A percentile compares a stretch with the other conserved stretches of the same genome.
phyloP scores from a whole-genome alignment of 805 yeast species.

The Candida broadrunensis region DNA sequence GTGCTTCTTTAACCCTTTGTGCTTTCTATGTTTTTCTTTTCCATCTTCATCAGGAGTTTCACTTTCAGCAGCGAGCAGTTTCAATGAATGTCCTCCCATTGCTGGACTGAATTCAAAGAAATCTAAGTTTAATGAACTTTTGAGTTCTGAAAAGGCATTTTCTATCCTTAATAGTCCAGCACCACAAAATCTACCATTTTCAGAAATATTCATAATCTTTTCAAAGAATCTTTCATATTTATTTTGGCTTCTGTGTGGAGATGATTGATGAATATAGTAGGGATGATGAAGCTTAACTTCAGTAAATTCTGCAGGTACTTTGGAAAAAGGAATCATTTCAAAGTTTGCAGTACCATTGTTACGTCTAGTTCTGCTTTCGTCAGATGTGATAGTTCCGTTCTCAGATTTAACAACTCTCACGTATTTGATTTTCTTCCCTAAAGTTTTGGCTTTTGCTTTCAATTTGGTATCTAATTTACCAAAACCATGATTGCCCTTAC shows the following conservation, averaged over 20 bases:
- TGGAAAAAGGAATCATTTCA: too few relatives aligned
- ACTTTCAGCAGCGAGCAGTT: too few relatives aligned
- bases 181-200: neutral
- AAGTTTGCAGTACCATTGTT: too few relatives aligned
- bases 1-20: too few relatives aligned
- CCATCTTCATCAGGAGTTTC: too few relatives aligned
- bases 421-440: constrained; percentile 10
- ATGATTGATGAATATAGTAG: too few relatives aligned
- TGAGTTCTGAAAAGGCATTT: neutral
- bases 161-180: neutral
- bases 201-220: neutral
- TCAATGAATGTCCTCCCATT: too few relatives aligned
- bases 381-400: constrained; percentile 25
- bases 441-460: constrained; percentile 6
- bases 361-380: constrained; percentile 7
- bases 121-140: neutral
- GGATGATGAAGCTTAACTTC: too few relatives aligned
- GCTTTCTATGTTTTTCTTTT: too few relatives aligned
- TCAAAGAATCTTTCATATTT: neutral
- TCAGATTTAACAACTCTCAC: constrained; percentile 31
- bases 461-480: constrained; percentile 31
- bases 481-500: constrained; percentile 27
- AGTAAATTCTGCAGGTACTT: too few relatives aligned
- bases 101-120: neutral
- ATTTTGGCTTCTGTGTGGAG: too few relatives aligned